Base-by-base conservation (phyloP, 257 asterid species). In the Salvia hispanica region DNA sequence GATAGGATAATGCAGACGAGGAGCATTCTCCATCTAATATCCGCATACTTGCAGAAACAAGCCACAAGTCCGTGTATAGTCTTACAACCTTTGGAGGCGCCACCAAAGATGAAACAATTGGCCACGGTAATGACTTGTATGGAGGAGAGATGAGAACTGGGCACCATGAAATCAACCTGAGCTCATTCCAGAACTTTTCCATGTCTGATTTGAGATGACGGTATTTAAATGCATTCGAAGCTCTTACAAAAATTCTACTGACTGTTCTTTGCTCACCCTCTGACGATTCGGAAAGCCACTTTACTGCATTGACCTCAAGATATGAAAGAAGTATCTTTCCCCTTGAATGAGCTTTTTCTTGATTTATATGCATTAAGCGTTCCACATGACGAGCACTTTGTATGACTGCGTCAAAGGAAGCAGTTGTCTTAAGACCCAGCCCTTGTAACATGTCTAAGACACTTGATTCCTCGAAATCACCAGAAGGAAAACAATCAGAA, bases 71-170 rank as follows among this genome's bases (percentile, higher is more conserved):
- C 3, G 83, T 69, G 79, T 78, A 79, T 60, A 69, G 88, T 74
- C 96, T 79, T 69, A 92, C 98, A 58, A 92, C 92, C 84, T 85
- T 92, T 52, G 98, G 98, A 72, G 98, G 96, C 66, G 98, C 97
- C 66, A 90, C 95, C 87, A 80, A 73, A 11, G 98, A 86, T 16
- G 93, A 86, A 68, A 84, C 88, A 10, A 82, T 73, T 76, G 98
- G 97, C 98, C 98, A 92, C 58, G 98, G 98, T 64, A 92, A 78
- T 53, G 86, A 83, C 62, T 69, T 68, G 57, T 86, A 81, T 9
- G 98, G 96, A 74, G 96, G 84, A 69, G 85, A 82, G 71, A 77
- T 77, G 75, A 86, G 86, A 62, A 88, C 98, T 5, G 98, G 98
- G 81, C 98, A 92, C 98, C 98, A 92, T 64, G 91, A 86, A 79